Evolutionary conservation across 345 rosid genomes (phyloP), one percentile per base, ranked within the genome.

Genomic region (Lepidium aucheri): DNA sequence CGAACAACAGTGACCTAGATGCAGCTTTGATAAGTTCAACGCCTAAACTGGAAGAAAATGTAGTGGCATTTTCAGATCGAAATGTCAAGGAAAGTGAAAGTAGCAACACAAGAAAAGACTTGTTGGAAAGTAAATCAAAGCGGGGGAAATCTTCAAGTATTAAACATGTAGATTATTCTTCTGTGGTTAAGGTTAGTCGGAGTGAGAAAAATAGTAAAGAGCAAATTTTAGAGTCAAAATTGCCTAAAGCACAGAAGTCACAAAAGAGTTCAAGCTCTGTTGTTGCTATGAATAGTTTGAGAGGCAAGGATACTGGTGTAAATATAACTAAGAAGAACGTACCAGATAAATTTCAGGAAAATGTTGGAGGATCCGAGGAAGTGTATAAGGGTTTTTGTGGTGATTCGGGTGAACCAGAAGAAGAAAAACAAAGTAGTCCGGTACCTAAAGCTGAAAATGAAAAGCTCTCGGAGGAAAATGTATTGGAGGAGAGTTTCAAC

Each of bases 51-150:
- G 64, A 66, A 56, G 85, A 77, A 67, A 80, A 79, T 73, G 68
- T 46, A 45, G 80, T 69, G 74, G 79, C 56, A 17, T 67, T 60
- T 68, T 69, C 76, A 26, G 60, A 63, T 70, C 74, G 58, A 61
- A 83, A 77, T 75, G 75, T 67, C 13, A 62, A 75, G 79, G 82
- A 78, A 62, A 84, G 72, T 52, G 77, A 69, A 67, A 84, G 65
- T 74, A 12, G 36, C 16, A 73, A 79, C 75, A 33, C 61, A n/a
- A 81, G 79, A 69, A 84, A 78, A 66, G 83, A 81, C 65, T 32
- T 65, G 1, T 34, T 62, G 43, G 82, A 73, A 76, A 44, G 65
- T 28, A 85, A 82, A 39, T 67, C 74, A 39, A 77, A 72, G 73
- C 76, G 69, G 36, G 68, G 70, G 73, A 87, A 81, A 74, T 65